Evolutionary conservation across 768 basidiomycete genomes (phyloP).

Genomic region (Mrakia gelida): DNA sequence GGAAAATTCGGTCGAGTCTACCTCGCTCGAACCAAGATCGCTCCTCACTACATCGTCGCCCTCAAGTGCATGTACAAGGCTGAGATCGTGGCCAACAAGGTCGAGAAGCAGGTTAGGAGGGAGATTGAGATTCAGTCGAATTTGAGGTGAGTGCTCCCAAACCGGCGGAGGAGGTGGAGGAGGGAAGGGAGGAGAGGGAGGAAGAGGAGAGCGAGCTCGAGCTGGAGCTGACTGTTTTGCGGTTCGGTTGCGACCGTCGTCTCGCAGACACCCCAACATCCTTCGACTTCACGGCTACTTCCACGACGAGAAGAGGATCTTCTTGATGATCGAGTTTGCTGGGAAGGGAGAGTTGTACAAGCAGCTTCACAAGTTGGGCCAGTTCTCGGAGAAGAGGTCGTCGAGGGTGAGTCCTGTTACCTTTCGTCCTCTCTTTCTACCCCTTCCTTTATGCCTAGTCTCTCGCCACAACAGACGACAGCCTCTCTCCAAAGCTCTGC

Average conservation of each 20-base stretch:
- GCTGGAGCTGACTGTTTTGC: not conserved
- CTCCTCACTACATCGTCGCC: constrained; percentile 88
- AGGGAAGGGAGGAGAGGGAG: constrained; percentile 99
- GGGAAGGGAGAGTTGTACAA: constrained; percentile 96
- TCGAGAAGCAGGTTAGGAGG: constrained; percentile 93
- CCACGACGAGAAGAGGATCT: constrained; percentile 95
- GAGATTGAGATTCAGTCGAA: constrained; percentile 99
- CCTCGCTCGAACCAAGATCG: constrained; percentile 87
- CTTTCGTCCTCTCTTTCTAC: not conserved
- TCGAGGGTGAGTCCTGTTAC: constrained; percentile 49
- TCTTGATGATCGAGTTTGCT: constrained; percentile 96
- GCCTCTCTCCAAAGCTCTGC: not conserved
- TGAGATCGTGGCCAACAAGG: constrained; percentile 82
- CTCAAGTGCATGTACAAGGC: constrained; percentile 96
- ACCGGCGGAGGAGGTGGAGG: too few species aligned
- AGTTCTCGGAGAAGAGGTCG: constrained; percentile 82
- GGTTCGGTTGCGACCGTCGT: not conserved
- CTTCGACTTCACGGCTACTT: constrained; percentile 94
- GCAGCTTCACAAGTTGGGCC: constrained; percentile 78
- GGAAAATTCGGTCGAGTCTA: constrained; percentile 99
- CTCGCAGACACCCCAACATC: constrained; percentile 76
- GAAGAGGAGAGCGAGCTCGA: constrained; percentile 61
- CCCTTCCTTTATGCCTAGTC: not conserved
- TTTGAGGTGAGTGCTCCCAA: constrained; percentile 50
- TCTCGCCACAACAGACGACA: too few species aligned